Evolutionary conservation across 805 yeast genomes (phyloP).

Genomic region (Myxozyma nipponensis): DNA sequence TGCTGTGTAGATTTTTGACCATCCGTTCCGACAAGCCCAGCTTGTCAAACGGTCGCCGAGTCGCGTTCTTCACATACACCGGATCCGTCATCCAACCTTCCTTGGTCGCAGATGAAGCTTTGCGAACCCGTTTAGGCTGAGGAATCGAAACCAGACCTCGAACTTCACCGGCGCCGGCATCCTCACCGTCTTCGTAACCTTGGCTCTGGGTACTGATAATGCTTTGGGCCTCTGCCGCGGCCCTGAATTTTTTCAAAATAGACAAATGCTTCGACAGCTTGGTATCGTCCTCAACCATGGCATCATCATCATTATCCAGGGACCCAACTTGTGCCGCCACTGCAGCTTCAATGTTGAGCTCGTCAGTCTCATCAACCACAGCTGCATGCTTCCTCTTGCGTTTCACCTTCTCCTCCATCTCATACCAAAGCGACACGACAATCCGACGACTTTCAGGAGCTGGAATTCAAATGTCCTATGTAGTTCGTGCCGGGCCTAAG

Average conservation of each 20-base stretch:
- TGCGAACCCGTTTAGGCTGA: slow-evolving; percentile 65
- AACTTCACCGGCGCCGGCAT: slow-evolving; percentile 23
- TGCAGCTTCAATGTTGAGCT: slow-evolving; percentile 20
- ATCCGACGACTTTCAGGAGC: too few species aligned
- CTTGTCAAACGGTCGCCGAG: slow-evolving; percentile 47
- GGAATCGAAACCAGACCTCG: slow-evolving; percentile 66
- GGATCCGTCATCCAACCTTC: slow-evolving; percentile 69
- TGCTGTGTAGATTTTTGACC: slow-evolving; percentile 45
- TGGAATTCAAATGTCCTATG: too few species aligned
- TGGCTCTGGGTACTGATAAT: slow-evolving; percentile 12
- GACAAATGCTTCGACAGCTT: slow-evolving; percentile 1
- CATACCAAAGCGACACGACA: too few species aligned
- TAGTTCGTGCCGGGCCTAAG: too few species aligned
- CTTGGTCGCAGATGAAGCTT: slow-evolving; percentile 38
- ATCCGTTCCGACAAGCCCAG: slow-evolving; percentile 46
- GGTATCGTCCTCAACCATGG: not conserved
- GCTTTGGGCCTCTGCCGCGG: not conserved
- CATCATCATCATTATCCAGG: too few species aligned
- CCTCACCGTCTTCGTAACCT: slow-evolving; percentile 22
- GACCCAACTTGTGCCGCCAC: slow-evolving; percentile 5
- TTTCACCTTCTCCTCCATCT: too few species aligned
- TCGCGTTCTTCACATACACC: slow-evolving; percentile 48
- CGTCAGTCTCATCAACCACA: slow-evolving; percentile 21
- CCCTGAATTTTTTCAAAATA: not conserved
- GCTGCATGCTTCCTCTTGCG: slow-evolving; percentile 21